phyloP scores from a whole-genome alignment of 2,329 filamentous ascomycete genomes.

The Atkinsonella texensis region DNA sequence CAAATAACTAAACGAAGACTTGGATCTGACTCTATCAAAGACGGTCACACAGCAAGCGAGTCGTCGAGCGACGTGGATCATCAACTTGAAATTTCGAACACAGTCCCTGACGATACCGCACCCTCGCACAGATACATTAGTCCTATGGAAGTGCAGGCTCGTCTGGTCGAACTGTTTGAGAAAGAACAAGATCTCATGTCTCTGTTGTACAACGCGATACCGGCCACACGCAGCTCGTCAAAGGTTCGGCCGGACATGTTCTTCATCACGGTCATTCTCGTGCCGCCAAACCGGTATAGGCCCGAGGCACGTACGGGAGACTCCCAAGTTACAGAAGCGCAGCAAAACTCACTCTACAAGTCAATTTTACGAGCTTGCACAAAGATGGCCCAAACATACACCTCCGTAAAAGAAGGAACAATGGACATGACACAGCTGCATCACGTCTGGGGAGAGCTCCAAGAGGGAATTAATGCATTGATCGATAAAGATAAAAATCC shows the following conservation, averaged over 20 bases:
- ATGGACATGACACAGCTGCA: constrained; percentile 59
- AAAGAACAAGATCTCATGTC: constrained; percentile 75
- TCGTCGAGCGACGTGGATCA: constrained; percentile 19
- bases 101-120: background rate
- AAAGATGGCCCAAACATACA: constrained; percentile 58
- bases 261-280: constrained; percentile 74
- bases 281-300: constrained; percentile 85
- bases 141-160: constrained; percentile 70
- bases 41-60: constrained; percentile 46
- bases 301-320: constrained; percentile 75
- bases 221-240: constrained; percentile 41
- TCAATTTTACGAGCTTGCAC: constrained; percentile 67
- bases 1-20: constrained; percentile 20
- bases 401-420: constrained; percentile 30
- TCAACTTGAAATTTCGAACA: background rate
- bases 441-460: constrained; percentile 69
- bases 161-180: constrained; percentile 68
- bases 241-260: constrained; percentile 77
- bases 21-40: constrained; percentile 38
- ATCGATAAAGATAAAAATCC: constrained; percentile 85
- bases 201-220: constrained; percentile 76
- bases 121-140: constrained; percentile 61
- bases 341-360: constrained; percentile 83
- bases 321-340: constrained; percentile 68
- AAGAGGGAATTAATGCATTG: constrained; percentile 84